These are phyloP conservation scores for Hysterium pulicare DNA, from an alignment of 2,329 filamentous ascomycete genomes.

Conservation along the genomic window DNA sequence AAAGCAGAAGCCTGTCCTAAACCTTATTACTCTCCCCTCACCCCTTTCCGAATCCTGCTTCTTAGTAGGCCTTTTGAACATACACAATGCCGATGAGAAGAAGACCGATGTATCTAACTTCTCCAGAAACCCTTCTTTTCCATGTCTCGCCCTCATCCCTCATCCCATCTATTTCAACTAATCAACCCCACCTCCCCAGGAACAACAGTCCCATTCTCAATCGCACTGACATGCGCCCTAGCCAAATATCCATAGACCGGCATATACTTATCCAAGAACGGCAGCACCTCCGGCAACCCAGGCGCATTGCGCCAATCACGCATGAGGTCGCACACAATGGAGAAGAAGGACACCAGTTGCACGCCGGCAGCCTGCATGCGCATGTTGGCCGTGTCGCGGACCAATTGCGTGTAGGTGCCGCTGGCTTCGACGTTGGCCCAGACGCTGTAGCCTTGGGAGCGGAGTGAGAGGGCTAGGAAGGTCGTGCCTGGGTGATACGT, in stretches of 20 bases:
- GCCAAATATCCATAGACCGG: conserved; percentile 65
- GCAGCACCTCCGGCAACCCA: conserved; percentile 54
- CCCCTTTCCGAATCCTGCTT: no score
- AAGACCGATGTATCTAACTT: no score
- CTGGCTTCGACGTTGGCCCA: conserved; percentile 71
- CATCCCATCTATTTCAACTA: conserved; percentile 2
- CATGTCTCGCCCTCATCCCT: background rate
- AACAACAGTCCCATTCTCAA: conserved; percentile 57
- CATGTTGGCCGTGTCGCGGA: conserved; percentile 62
- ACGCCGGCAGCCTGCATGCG: conserved; percentile 67
- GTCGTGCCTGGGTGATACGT: conserved; percentile 50
- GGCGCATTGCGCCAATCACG: conserved; percentile 63
- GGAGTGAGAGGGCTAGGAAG: conserved; percentile 69
- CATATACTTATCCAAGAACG: conserved; percentile 62
- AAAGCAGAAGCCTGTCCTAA: no score
- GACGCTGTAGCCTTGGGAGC: conserved; percentile 68
- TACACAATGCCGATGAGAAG: no score
- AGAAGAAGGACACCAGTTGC: conserved; percentile 60
- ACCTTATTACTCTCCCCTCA: no score
- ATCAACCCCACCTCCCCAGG: conserved; percentile 50
- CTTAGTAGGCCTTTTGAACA: no score
- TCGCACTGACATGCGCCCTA: conserved; percentile 58
- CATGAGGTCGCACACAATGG: conserved; percentile 66
- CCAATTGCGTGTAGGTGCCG: conserved; percentile 60
- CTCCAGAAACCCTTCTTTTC: no score